A percentile compares a stretch with the other conserved stretches of the same genome.
These are phyloP conservation scores for Epichloe aotearoae DNA, from an alignment of 2,329 filamentous ascomycete genomes.

Conservation along the genomic window DNA sequence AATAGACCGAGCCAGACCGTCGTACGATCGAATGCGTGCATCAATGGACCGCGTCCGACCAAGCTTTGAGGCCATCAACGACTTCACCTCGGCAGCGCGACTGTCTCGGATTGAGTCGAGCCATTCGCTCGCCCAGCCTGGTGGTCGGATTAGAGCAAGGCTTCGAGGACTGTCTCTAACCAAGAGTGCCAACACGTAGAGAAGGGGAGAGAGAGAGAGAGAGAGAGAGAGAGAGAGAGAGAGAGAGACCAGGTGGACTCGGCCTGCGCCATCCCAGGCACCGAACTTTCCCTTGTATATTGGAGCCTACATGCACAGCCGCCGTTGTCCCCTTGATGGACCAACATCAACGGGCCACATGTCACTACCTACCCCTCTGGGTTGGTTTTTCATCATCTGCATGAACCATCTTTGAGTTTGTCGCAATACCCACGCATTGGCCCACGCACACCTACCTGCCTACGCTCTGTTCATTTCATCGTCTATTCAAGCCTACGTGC, in stretches of 20 bases:
- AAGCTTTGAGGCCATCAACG: constrained; percentile 76
- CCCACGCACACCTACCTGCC: constrained; percentile 5
- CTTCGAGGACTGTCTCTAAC: constrained; percentile 30
- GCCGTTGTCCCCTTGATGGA: neutral
- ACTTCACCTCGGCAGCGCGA: constrained; percentile 83
- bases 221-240: constrained; percentile 8
- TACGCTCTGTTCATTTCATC: constrained; percentile 6
- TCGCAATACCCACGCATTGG: neutral
- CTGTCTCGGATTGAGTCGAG: constrained; percentile 72
- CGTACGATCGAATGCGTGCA: constrained; percentile 74
- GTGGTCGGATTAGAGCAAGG: constrained; percentile 21
- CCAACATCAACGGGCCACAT: neutral
- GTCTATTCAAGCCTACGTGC: constrained; percentile 4
- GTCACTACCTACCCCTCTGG: neutral
- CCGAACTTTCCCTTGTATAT: constrained; percentile 15
- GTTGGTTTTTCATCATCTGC: constrained; percentile 32
- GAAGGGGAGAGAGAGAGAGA: constrained; percentile 7
- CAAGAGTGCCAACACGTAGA: constrained; percentile 26
- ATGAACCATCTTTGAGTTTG: constrained; percentile 34
- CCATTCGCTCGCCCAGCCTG: constrained; percentile 28
- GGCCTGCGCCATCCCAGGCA: constrained; percentile 4
- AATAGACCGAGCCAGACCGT: constrained; percentile 59
- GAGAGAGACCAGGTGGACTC: constrained; percentile 11
- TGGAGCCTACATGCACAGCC: constrained; percentile 1
- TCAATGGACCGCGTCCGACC: constrained; percentile 78